Conservation (phyloP, 2,329 filamentous ascomycete genomes). For the Fusarium marasasianum region DNA sequence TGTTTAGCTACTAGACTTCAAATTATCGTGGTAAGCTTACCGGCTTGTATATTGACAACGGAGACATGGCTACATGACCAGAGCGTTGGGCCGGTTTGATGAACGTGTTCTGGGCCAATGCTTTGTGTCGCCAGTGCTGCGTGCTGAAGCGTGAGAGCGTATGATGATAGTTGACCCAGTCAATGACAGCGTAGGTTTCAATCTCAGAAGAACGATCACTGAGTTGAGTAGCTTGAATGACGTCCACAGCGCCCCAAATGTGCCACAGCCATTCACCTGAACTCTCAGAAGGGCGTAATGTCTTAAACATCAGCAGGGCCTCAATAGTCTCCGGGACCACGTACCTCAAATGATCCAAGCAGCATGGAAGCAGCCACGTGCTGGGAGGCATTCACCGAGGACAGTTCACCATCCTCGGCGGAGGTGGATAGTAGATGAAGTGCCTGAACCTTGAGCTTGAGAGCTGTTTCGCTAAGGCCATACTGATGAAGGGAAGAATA, state of each 20-base stretch:
- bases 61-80: background rate
- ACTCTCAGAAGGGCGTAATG: slow-evolving; percentile 14
- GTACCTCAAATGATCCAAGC: slow-evolving; percentile 32
- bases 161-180: slow-evolving; percentile 37
- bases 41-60: background rate
- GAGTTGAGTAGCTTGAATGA: slow-evolving; percentile 16
- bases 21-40: background rate
- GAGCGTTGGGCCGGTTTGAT: fast-evolving
- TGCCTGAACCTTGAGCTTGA: slow-evolving; percentile 27
- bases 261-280: slow-evolving; percentile 37
- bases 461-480: slow-evolving; percentile 5
- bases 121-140: slow-evolving; percentile 24
- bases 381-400: slow-evolving; percentile 5
- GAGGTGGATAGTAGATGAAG: slow-evolving; percentile 18
- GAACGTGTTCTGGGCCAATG: background rate
- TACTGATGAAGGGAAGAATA: slow-evolving; percentile 24
- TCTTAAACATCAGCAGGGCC: background rate
- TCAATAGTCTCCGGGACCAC: background rate
- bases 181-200: slow-evolving; percentile 13
- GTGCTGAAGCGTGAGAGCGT: slow-evolving; percentile 30
- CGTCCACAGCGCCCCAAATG: slow-evolving; percentile 28
- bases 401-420: background rate
- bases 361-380: slow-evolving; percentile 37
- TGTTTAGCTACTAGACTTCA: background rate
- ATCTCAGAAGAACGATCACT: background rate